These are phyloP conservation scores for Setaria italica DNA, from an alignment of 202 grass and related monocot species.

Conservation along the genomic window DNA sequence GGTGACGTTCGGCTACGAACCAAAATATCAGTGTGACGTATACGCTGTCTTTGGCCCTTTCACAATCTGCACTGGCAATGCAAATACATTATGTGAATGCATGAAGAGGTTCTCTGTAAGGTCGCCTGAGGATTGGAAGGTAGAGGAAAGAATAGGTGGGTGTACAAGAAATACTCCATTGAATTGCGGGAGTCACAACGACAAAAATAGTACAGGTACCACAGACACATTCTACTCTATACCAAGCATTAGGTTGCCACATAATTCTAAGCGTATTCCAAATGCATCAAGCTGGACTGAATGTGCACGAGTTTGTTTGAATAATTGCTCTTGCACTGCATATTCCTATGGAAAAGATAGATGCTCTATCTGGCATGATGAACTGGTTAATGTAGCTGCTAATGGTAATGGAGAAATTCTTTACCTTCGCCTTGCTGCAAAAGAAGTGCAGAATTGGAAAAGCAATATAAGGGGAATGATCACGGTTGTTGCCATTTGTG, in stretches of 20 bases:
- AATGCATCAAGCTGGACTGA: background rate
- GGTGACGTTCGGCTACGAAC: no score
- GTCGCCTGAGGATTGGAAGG: slow-evolving; percentile 27
- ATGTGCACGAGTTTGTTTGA: background rate
- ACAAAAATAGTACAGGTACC: background rate
- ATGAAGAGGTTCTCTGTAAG: slow-evolving; percentile 48
- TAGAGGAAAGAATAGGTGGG: slow-evolving; percentile 44
- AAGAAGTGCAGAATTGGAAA: background rate
- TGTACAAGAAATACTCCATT: slow-evolving; percentile 50
- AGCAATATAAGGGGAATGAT: background rate
- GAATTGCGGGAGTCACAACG: slow-evolving; percentile 7
- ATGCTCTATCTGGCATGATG: background rate
- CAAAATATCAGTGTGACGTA: no score
- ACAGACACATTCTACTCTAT: background rate
- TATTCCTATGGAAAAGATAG: background rate
- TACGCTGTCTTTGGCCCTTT: no score
- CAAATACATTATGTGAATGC: slow-evolving; percentile 9
- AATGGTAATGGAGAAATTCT: background rate
- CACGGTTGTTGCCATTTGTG: no score
- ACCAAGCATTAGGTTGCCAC: background rate
- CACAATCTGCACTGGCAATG: slow-evolving; percentile 4
- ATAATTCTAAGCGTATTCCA: background rate
- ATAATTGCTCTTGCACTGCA: background rate
- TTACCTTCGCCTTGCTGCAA: slow-evolving; percentile 1
- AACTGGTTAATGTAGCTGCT: background rate